Base-by-base conservation (phyloP, 306 rosid species). In the Abrus precatorius region DNA sequence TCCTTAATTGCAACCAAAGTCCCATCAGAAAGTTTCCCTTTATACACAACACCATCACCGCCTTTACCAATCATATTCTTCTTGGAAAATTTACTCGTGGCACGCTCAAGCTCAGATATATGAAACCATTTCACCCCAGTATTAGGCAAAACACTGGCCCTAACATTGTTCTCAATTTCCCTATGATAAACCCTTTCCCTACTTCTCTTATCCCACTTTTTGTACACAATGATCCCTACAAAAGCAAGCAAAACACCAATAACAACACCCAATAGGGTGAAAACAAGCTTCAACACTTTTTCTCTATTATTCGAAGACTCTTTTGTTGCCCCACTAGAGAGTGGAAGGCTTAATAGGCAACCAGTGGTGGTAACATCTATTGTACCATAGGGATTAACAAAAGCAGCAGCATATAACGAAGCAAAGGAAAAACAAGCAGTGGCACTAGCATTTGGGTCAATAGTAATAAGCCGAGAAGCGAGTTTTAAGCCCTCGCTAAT, bases 111-210 rank as follows among this genome's bases (percentile, higher is more conserved):
- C 77, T 92, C 98, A 0, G 91, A 70, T 43, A 89, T 27, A 2
- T 75, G 86, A 70, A 92, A 92, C 98, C 95, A 92, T 67, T 87
- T 92, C 0, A 90, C 90, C 5, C 96, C 96, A 0, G 95, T 68
- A 52, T 84, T 82, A 47, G 92, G 94, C 70, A 87, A 77, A 74
- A 87, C 90, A 40, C 86, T 79, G 1, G 82, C 70, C 79, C 86
- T 86, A 20, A 88, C 86, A 74, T 87, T 76, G 52, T 83, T 87
- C 30, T 87, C 93, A 59, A 83, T 56, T 40, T 79, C 75, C 57
- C 84, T 88, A 30, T 91, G 92, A 59, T 32, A 32, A 77, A 74
- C 72, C 20, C 74, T 61, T 3, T 85, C 85, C 79, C 49, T 85
- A 40, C 82, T 71, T 36, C 61, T 91, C 85, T 8, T 82, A 41